A percentile compares a stretch with the other conserved stretches of the same genome.
These are phyloP conservation scores for Aspergillus nanangensis DNA, from an alignment of 495 filamentous ascomycete species.

Conservation along the genomic window DNA sequence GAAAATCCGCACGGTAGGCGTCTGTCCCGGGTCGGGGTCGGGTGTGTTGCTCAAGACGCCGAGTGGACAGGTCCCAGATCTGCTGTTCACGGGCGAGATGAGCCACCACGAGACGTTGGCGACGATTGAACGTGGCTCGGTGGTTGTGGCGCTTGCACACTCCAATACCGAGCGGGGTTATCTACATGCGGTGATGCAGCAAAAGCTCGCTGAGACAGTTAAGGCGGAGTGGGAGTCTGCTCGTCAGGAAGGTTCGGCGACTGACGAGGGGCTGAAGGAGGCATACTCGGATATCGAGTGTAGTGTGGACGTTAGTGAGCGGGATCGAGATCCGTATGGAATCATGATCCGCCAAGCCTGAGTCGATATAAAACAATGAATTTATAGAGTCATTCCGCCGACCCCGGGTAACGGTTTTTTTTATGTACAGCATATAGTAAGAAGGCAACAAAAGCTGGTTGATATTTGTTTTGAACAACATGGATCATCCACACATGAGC, in stretches of 20 bases:
- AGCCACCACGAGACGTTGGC: constrained; percentile 86
- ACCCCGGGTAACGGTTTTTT: too few species aligned
- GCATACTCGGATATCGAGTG: constrained; percentile 46
- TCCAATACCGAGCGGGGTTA: constrained; percentile 87
- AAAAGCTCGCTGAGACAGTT: constrained; percentile 55
- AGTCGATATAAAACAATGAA: not conserved
- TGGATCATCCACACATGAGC: too few species aligned
- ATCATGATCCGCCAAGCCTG: constrained; percentile 58
- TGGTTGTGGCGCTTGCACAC: constrained; percentile 81
- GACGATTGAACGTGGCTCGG: constrained; percentile 81
- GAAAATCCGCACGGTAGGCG: constrained; percentile 52
- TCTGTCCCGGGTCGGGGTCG: constrained; percentile 84
- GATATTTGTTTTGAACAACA: too few species aligned
- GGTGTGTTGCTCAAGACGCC: constrained; percentile 62
- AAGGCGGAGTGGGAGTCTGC: constrained; percentile 47
- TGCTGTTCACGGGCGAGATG: constrained; percentile 90
- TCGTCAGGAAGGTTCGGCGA: constrained; percentile 20
- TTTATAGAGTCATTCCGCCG: too few species aligned
- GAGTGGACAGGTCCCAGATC: constrained; percentile 57
- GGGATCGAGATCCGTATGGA: constrained; percentile 75
- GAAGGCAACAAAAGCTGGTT: too few species aligned
- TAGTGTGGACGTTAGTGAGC: constrained; percentile 68
- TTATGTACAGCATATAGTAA: too few species aligned
- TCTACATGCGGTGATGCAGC: constrained; percentile 63
- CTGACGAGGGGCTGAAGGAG: constrained; percentile 35